Conservation (phyloP, 495 filamentous ascomycete species). For the Daldinia loculata region DNA sequence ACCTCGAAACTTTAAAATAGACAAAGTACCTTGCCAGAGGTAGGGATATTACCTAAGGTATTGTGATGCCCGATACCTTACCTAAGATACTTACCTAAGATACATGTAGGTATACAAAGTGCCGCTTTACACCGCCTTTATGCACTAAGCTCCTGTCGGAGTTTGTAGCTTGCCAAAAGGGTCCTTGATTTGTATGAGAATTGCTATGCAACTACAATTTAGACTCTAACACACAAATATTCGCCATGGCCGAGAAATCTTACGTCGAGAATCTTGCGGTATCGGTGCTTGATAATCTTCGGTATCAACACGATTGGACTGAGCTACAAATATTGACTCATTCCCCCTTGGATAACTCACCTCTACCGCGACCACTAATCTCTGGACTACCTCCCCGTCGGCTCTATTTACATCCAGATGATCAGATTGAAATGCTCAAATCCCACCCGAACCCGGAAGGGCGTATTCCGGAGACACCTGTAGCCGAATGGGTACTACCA, state of each 20-base stretch:
- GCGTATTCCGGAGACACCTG: conserved; percentile 58
- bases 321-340: conserved; percentile 68
- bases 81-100: too few species aligned
- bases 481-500: conserved; percentile 88
- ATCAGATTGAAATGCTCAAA: conserved; percentile 82
- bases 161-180: conserved; percentile 17
- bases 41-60: too few species aligned
- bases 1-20: not conserved
- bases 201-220: not conserved
- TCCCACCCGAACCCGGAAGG: conserved; percentile 52
- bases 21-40: not conserved
- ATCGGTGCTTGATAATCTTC: conserved; percentile 80
- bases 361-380: conserved; percentile 71
- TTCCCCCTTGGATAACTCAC: conserved; percentile 48
- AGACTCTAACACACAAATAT: not conserved
- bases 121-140: conserved; percentile 32
- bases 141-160: not conserved
- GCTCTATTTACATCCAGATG: conserved; percentile 92
- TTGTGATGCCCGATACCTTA: too few species aligned
- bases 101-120: not conserved
- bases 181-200: conserved; percentile 14
- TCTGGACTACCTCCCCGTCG: conserved; percentile 87
- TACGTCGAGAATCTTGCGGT: conserved; percentile 61
- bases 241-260: conserved; percentile 39
- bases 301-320: conserved; percentile 89